Base-by-base conservation (phyloP, 2,329 filamentous ascomycete species). In the Purpureocillium lavendulum region DNA sequence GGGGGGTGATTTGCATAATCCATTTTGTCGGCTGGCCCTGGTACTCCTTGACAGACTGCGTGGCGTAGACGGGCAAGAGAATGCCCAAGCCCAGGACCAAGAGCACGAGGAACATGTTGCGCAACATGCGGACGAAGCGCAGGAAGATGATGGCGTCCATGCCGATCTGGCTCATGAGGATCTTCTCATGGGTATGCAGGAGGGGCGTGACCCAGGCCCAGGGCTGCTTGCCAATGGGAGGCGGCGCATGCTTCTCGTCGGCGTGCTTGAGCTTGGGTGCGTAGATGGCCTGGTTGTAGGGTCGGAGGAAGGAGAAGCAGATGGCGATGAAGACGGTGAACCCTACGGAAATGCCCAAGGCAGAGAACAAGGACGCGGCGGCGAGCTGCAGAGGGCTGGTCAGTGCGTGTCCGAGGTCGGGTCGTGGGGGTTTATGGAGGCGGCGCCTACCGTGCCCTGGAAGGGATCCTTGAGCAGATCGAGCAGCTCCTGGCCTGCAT, bases 231-330 rank as follows among this genome's bases (percentile, higher is more conserved):
- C 84, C 86, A 52, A 97, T 74, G 1, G 84, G 80, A 11, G 92
- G 92, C 14, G 90, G 92, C 9, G 85, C 78, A 66, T 95, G 88
- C 61, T 84, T 87, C 50, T 87, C 80, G 59, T 97, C 90, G 57
- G 87, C 84, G 69, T 96, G 83, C 59, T 94, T 94, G 36, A 94
- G 71, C 59, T 94, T 90, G 31, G 92, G 92, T 4, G 92, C 89
- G 64, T 98, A 98, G 35, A 98, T 87, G 50, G 90, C 77, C 40
- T 82, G 84, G 61, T 97, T 90, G 62, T 89, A 88, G 5, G 92
- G 92, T 44, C 92, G 85, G 40, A 97, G 71, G 52, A 96, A 69
- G 46, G 87, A 95, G 71, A 97, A 98, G 48, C 80, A 65, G 42
- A 94, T 58, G 45, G 87, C 81, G 50, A 95, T 81, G 49, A 80